These are phyloP conservation scores for Zygosaccharomyces bailii DNA, from an alignment of 805 yeast species.

Conservation along the genomic window DNA sequence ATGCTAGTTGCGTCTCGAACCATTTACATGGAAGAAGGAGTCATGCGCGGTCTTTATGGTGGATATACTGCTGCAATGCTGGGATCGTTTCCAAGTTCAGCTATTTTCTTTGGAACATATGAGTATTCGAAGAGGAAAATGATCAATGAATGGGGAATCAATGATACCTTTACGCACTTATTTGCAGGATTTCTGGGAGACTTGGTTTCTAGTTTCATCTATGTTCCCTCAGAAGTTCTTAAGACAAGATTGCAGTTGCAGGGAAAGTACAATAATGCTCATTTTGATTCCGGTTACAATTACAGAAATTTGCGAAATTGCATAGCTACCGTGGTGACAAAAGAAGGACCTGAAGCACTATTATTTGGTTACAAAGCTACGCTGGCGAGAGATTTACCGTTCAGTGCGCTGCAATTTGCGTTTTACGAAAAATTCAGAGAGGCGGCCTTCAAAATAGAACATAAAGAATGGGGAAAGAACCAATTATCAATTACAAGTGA, in stretches of 20 bases:
- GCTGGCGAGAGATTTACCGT: constrained; percentile 85
- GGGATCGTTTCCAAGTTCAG: constrained; percentile 92
- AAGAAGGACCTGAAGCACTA: constrained; percentile 74
- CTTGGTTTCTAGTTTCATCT: constrained; percentile 78
- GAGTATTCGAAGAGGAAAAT: constrained; percentile 72
- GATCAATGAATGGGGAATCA: constrained; percentile 58
- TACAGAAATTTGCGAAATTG: constrained; percentile 77
- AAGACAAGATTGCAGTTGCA: constrained; percentile 92
- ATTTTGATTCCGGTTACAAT: constrained; percentile 80
- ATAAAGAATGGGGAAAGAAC: constrained; percentile 28
- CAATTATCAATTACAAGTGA: constrained; percentile 61
- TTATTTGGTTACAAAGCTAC: constrained; percentile 95
- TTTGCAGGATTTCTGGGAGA: constrained; percentile 93
- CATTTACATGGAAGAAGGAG: constrained; percentile 80
- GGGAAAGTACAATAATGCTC: constrained; percentile 78
- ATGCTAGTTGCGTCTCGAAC: constrained; percentile 75
- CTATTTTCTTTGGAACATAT: constrained; percentile 89
- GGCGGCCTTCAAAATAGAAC: constrained; percentile 46
- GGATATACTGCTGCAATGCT: constrained; percentile 90
- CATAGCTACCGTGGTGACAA: constrained; percentile 52
- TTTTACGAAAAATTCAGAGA: constrained; percentile 83
- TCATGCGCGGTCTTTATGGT: constrained; percentile 79
- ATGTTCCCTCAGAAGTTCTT: constrained; percentile 93
- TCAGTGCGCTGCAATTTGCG: constrained; percentile 93
- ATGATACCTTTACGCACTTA: constrained; percentile 78